Conservation (phyloP, 2,329 filamentous ascomycete genomes). For the Aspergillus thermomutatus region DNA sequence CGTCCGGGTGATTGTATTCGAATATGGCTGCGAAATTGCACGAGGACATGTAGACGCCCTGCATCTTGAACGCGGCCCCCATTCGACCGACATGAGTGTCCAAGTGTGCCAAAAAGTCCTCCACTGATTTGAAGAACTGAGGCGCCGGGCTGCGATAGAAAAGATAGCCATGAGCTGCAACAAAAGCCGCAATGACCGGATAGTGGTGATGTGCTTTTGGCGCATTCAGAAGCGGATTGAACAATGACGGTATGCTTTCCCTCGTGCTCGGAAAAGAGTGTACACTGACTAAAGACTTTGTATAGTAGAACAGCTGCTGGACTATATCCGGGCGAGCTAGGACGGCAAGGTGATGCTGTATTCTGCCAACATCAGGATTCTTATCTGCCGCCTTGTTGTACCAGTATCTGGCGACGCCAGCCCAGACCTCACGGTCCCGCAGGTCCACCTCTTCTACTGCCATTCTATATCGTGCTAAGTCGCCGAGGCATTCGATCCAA, state of each 20-base stretch:
- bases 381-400: slow-evolving; percentile 78
- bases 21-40: slow-evolving; percentile 55
- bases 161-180: slow-evolving; percentile 52
- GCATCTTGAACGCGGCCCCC: slow-evolving; percentile 49
- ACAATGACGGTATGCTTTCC: slow-evolving; percentile 55
- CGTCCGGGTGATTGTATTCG: slow-evolving; percentile 49
- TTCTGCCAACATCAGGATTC: slow-evolving; percentile 68
- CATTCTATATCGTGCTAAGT: slow-evolving; percentile 83
- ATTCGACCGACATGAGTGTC: slow-evolving; percentile 47
- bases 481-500: slow-evolving; percentile 91
- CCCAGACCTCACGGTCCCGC: slow-evolving; percentile 75
- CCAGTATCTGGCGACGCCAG: slow-evolving; percentile 75
- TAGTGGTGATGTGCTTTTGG: slow-evolving; percentile 29
- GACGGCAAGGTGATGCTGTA: slow-evolving; percentile 84
- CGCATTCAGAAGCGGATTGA: slow-evolving; percentile 49
- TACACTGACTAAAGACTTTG: slow-evolving; percentile 54
- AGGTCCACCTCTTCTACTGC: slow-evolving; percentile 83
- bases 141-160: slow-evolving; percentile 37
- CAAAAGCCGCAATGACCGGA: slow-evolving; percentile 48
- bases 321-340: slow-evolving; percentile 56
- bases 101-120: slow-evolving; percentile 45
- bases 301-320: slow-evolving; percentile 59
- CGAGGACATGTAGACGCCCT: slow-evolving; percentile 54
- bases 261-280: slow-evolving; percentile 55
- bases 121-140: slow-evolving; percentile 37